Evolutionary conservation across 169 alveolate genomes (phyloP).

Genomic region (Cryptosporidium sp.): DNA sequence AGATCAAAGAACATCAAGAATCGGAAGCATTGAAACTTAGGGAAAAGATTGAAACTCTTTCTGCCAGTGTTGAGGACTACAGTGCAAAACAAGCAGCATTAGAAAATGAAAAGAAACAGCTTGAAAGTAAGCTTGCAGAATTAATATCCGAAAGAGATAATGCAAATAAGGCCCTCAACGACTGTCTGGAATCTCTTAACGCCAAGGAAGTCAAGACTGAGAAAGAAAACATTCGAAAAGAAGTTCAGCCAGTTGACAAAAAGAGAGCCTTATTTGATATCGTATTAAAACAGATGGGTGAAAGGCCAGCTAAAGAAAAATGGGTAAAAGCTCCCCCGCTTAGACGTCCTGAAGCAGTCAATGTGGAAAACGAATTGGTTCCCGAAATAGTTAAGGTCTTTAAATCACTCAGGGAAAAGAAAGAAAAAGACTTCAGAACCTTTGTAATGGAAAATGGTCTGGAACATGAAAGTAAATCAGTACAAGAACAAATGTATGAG

Average conservation of each 20-base stretch:
- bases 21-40: background rate
- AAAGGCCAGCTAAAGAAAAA: background rate
- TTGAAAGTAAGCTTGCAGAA: background rate
- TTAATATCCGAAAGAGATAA: background rate
- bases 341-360: background rate
- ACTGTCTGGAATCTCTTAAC: background rate
- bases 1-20: background rate
- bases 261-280: background rate
- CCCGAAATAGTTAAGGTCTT: background rate
- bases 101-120: background rate
- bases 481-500: background rate
- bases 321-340: conserved; percentile 19
- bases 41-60: background rate
- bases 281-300: background rate
- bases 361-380: background rate
- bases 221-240: background rate
- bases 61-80: background rate
- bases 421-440: background rate
- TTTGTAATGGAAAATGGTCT: background rate
- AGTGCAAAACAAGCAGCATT: background rate
- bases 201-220: background rate
- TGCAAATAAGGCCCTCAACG: background rate
- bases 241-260: background rate
- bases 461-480: background rate
- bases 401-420: background rate